These are phyloP conservation scores for Myxozyma monticola DNA, from an alignment of 805 yeast species.

Conservation along the genomic window DNA sequence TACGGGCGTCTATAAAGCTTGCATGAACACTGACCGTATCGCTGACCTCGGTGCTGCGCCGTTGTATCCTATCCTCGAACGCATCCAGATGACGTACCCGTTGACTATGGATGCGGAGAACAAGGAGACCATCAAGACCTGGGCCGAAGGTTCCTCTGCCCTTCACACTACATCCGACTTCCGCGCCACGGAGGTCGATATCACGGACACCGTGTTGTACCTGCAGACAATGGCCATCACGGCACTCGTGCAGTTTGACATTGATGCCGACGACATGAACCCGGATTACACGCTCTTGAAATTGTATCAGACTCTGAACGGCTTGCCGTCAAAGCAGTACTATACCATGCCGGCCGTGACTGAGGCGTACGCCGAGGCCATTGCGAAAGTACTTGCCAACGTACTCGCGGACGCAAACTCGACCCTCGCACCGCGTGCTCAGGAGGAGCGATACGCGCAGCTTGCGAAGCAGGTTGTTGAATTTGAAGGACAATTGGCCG, in stretches of 20 bases:
- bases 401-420: slow-evolving; percentile 21
- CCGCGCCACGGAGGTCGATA: slow-evolving; percentile 22
- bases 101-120: neutral
- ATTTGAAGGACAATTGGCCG: slow-evolving; percentile 22
- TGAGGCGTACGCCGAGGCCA: slow-evolving; percentile 18
- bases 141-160: slow-evolving; percentile 19
- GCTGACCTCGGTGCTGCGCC: slow-evolving; percentile 24
- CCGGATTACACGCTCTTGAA: slow-evolving; percentile 24
- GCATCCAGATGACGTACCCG: slow-evolving; percentile 20
- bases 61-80: slow-evolving; percentile 21
- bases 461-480: slow-evolving; percentile 27
- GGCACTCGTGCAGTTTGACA: slow-evolving; percentile 24
- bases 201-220: slow-evolving; percentile 24
- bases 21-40: slow-evolving; percentile 28
- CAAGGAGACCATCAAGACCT: slow-evolving; percentile 11
- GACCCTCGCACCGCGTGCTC: slow-evolving; percentile 2
- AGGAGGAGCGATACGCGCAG: slow-evolving; percentile 18
- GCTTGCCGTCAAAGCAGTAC: slow-evolving; percentile 31
- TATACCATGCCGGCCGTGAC: slow-evolving; percentile 12
- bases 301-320: slow-evolving; percentile 26
- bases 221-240: slow-evolving; percentile 25
- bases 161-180: neutral
- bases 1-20: slow-evolving; percentile 28
- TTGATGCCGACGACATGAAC: slow-evolving; percentile 29
- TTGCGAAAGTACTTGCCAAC: slow-evolving; percentile 22